A percentile compares a stretch with the other conserved stretches of the same genome.
Conservation (phyloP, 768 basidiomycete genomes). For the Mycena indigotica region DNA sequence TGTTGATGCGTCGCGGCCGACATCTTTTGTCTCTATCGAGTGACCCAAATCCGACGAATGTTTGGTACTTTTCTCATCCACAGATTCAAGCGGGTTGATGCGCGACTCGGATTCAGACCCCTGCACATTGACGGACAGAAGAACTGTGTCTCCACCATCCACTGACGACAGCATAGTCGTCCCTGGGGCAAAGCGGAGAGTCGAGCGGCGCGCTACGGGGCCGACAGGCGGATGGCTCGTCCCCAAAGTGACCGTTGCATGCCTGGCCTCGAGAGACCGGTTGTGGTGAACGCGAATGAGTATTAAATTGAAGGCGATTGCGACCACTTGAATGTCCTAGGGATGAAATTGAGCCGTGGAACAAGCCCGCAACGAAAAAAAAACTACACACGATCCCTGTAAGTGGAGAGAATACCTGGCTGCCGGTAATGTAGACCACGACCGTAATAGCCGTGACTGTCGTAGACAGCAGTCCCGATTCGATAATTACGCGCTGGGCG, state of each 20-base stretch:
- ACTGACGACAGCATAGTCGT: neutral
- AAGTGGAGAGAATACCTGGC: constrained; percentile 9
- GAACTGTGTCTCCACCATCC: neutral
- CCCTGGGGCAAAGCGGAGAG: neutral
- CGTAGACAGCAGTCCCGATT: constrained; percentile 13
- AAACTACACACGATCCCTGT: constrained; percentile 3
- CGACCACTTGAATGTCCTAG: constrained; percentile 12
- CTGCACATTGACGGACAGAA: neutral
- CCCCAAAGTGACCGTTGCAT: neutral
- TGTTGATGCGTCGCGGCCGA: too few relatives aligned
- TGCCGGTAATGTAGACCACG: constrained; percentile 4
- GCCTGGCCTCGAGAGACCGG: neutral
- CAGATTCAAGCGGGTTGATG: too few relatives aligned
- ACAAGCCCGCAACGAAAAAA: neutral
- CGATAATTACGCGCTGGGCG: constrained; percentile 8
- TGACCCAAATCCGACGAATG: too few relatives aligned
- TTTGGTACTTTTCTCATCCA: too few relatives aligned
- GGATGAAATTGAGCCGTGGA: neutral
- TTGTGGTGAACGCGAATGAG: constrained; percentile 12
- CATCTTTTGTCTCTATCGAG: too few relatives aligned
- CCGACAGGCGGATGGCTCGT: neutral
- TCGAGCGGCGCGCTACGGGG: neutral
- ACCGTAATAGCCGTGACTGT: neutral
- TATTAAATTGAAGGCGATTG: constrained; percentile 16
- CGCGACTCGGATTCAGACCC: too few relatives aligned